phyloP scores from a whole-genome alignment of 805 yeast genomes.

The Candida easanensis region DNA sequence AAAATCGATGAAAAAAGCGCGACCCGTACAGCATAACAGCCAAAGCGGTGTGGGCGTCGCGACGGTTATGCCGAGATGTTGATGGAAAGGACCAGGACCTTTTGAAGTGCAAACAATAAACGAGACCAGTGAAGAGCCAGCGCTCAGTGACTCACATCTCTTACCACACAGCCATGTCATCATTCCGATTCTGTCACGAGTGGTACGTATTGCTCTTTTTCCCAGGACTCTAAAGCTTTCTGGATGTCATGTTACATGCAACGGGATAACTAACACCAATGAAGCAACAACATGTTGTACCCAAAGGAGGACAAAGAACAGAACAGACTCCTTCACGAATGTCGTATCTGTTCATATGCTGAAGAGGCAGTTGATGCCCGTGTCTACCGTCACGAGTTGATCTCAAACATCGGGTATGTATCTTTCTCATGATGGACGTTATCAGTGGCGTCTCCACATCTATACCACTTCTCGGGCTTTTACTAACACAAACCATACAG shows the following conservation, averaged over 20 bases:
- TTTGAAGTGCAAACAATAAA: no score
- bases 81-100: neutral
- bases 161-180: conserved; percentile 54
- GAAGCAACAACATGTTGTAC: conserved; percentile 92
- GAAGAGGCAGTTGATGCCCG: conserved; percentile 86
- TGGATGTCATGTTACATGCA: neutral
- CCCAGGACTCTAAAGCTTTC: neutral
- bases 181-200: conserved; percentile 93
- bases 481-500: conserved; percentile 15
- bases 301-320: conserved; percentile 91
- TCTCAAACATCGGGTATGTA: conserved; percentile 68
- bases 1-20: conserved; percentile 12
- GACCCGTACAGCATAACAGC: conserved; percentile 7
- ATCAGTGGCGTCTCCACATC: no score
- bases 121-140: neutral
- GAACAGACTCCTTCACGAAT: conserved; percentile 71
- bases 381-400: conserved; percentile 89
- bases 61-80: conserved; percentile 11
- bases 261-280: conserved; percentile 1
- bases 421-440: neutral
- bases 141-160: neutral
- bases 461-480: no score
- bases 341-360: conserved; percentile 92
- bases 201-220: conserved; percentile 39
- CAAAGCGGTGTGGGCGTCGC: conserved; percentile 2